Conservation (phyloP, 176 grass and related monocot genomes). For the Oryza australiensis region DNA sequence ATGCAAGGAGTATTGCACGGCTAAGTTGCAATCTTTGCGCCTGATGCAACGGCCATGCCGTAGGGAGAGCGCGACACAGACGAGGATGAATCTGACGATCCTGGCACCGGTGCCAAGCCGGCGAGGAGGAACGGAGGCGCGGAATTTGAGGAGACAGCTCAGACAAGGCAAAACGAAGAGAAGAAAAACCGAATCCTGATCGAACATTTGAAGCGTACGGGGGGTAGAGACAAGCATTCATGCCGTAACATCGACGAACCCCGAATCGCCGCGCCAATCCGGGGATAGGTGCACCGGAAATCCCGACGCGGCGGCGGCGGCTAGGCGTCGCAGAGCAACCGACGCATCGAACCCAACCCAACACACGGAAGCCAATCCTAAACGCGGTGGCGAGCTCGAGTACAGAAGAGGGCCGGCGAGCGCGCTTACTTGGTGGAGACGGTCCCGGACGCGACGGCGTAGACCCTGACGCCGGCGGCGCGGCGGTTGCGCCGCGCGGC, state of each 20-base stretch:
- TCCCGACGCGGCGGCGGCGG: background rate
- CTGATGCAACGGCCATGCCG: conserved; percentile 16
- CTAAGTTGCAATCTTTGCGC: background rate
- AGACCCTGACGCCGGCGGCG: conserved; percentile 19
- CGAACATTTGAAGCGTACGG: conserved; percentile 5
- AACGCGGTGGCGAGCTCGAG: background rate
- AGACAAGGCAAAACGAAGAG: too few species aligned
- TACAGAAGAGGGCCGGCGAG: background rate
- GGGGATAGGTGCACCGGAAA: background rate
- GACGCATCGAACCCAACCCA: conserved; percentile 6
- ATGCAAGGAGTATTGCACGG: background rate
- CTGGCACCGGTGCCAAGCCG: background rate
- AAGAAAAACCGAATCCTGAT: conserved; percentile 17
- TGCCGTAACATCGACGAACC: background rate
- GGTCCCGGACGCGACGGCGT: conserved; percentile 47
- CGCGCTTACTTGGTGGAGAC: conserved; percentile 49
- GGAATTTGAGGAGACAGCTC: too few species aligned
- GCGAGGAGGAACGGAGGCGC: too few species aligned
- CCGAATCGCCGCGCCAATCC: background rate
- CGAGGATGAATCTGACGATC: conserved; percentile 24
- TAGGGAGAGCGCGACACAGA: background rate
- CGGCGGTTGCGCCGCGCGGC: background rate
- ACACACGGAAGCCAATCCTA: background rate
- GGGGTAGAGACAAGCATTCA: too few species aligned
- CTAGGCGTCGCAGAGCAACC: background rate